Base-by-base conservation (phyloP, 768 basidiomycete species). In the Mycena rosella region DNA sequence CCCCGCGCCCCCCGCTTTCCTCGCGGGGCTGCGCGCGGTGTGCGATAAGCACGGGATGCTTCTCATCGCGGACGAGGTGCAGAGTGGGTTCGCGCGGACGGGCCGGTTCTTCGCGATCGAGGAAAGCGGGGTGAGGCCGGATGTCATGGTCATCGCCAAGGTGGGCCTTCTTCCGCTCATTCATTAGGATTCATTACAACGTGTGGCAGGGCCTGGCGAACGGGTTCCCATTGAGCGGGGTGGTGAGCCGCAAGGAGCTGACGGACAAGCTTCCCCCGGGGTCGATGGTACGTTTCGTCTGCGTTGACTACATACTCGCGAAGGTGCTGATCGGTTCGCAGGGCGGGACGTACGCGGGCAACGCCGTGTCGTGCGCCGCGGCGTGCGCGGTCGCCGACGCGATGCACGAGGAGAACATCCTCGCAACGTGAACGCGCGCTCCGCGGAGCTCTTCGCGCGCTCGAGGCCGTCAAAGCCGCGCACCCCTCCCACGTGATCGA, bases 271-370 rank as follows among this genome's bases (percentile, higher is more conserved):
- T 40, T 15, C 4, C 14, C 4, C 38, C 38, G 14, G 95, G 95
- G n/a, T 88, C 89, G 11, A 91, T 95, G 90, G 93, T 92, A 29
- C 55, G 82, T 76, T 36, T 36, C 34, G 32, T 30, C 4, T 42
- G 10, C 5, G 22, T 10, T 10, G 38, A 40, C 38, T 10, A 5
- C 5, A 5, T 34, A 34, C 5, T 34, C 11, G 32, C 32, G 32
- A 34, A n/a, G n/a, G n/a, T n/a, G 32, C 38, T 8, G 38, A 40
- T 6, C 38, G n/a, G 17, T 40, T 18, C 40, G 47, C 67, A 91
- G 91, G 94, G 93, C 29, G 94, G 95, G 26, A 96, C 95, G 6
- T 96, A 96, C 69, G 94, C 94, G 1, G 96, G 96, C 29, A 98
- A 97, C 74, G 90, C 94, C 0, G 94, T 98, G 0, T 85, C 93